Percentiles rank a stretch among this genome's conserved stretches.
These are phyloP conservation scores for Dothidotthia symphoricarpi DNA, from an alignment of 2,329 filamentous ascomycete genomes.

Conservation along the genomic window DNA sequence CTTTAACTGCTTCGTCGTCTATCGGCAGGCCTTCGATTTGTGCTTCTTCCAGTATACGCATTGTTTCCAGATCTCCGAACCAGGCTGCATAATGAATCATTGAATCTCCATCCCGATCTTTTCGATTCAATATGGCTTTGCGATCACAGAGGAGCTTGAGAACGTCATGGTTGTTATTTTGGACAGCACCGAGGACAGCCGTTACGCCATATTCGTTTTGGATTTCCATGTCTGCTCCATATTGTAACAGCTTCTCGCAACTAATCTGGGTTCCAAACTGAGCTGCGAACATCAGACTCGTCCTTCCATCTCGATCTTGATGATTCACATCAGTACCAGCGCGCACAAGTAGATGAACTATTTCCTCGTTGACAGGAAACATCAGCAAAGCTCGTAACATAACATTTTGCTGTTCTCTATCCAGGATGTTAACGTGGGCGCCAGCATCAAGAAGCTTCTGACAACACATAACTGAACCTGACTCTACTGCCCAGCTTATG, in stretches of 20 bases:
- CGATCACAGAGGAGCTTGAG: background rate
- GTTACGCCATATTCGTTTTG: background rate
- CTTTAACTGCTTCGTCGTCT: background rate
- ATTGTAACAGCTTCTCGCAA: background rate
- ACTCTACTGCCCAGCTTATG: background rate
- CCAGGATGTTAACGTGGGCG: background rate
- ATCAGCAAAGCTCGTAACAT: too few species aligned
- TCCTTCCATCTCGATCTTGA: background rate
- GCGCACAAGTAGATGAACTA: too few species aligned
- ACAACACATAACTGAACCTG: too few species aligned
- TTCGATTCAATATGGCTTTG: background rate
- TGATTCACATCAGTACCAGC: too few species aligned
- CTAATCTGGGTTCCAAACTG: background rate
- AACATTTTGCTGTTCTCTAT: too few species aligned
- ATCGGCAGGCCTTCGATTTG: background rate
- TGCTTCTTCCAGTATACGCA: background rate
- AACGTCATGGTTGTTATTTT: background rate
- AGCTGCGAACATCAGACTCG: background rate
- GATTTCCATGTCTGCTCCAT: background rate
- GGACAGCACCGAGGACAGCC: background rate
- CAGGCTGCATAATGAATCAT: background rate
- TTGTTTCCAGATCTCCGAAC: background rate
- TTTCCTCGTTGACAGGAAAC: too few species aligned
- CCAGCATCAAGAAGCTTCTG: background rate
- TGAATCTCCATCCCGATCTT: background rate